Base-by-base conservation (phyloP, 75 land plant genomes). In the Ceratopteris richardii region DNA sequence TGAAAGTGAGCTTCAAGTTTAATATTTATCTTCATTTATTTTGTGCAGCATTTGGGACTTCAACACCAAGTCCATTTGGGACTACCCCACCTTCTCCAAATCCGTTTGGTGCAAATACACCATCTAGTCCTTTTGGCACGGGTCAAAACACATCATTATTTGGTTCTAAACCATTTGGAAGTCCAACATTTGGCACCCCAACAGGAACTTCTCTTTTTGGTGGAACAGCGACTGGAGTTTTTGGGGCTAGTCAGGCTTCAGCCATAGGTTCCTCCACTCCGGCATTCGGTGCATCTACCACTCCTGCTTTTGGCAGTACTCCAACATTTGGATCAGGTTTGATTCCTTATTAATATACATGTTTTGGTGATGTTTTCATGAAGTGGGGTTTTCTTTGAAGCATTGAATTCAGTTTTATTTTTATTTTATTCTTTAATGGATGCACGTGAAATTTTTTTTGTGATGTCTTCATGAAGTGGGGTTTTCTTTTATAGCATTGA, bases 181-280 rank as follows among this genome's bases (percentile, higher is more conserved):
- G 76, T 36, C 70, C 82, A 37, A 72, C 74, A 25, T 84, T 84
- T 78, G 97, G 97, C 47, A 60, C 81, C 0, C 96, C 83, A 58
- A 67, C 94, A 23, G 85, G 88, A 10, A 54, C 77, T 51, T 72
- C 91, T 26, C 58, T 80, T 22, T 87, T 87, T 69, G 93, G 93
- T 0, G 81, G 86, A 14, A 82, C 80, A n/a, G 75, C 94, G 24
- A 94, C 96, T 27, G 96, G 92, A 25, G 91, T 86, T 2, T 95
- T 95, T 76, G 96, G 96, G 31, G 71, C 76, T 17, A 36, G 82
- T 7, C 86, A 75, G 58, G 39, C 83, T 47, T 74, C 79, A 44
- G 64, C 81, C 41, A 51, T 77, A 60, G 77, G 67, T 17, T 29
- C 69, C 22, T 61, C 86, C 17, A 64, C 88, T 18, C 56, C 85